Evolutionary conservation across 306 rosid genomes (phyloP), one percentile per base, ranked within the genome.

Genomic region (Quercus engelmannii): DNA sequence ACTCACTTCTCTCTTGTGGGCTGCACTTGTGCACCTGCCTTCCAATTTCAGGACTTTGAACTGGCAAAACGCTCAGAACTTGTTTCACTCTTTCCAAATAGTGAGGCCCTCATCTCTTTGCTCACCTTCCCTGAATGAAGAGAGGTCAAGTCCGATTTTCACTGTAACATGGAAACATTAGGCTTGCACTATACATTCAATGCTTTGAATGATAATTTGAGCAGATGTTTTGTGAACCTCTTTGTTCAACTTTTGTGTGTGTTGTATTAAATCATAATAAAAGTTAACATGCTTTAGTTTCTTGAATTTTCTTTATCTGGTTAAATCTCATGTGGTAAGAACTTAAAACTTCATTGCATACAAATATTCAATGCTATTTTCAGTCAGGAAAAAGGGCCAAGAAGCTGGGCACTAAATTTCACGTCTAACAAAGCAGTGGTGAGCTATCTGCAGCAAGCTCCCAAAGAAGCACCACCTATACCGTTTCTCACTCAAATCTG

Each of bases 21-120:
- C 7, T 92, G 98, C 88, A 92, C 97, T 25, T 94, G 98, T 62
- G 98, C 98, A 2, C 97, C 98, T 11, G 94, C 93, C 5, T 94
- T 94, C 79, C 97, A 91, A 79, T 92, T 91, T 78, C 78, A 92
- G 77, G 97, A 94, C 85, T 94, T 94, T 0, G 93, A 94, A 86
- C 82, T 94, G 12, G 98, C 93, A 8, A 89, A 89, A 62, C 94
- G 90, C 54, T 89, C 94, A 15, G 57, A 88, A 9, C 89, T 94
- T 54, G 33, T 89, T 63, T 28, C 89, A 3, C 83, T 12, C 8
- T 94, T 88, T 58, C 97, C 98, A 28, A 73, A 72, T 9, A 11
- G 76, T 9, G 83, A 84, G 65, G 20, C 86, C 76, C 84, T 92
- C 76, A 17, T 94, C 78, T 81, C 84, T 25, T 70, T 90, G 73